Evolutionary conservation across 2,329 filamentous ascomycete genomes (phyloP), one percentile per base, ranked within the genome.

Genomic region (Colletotrichum echinochloae): DNA sequence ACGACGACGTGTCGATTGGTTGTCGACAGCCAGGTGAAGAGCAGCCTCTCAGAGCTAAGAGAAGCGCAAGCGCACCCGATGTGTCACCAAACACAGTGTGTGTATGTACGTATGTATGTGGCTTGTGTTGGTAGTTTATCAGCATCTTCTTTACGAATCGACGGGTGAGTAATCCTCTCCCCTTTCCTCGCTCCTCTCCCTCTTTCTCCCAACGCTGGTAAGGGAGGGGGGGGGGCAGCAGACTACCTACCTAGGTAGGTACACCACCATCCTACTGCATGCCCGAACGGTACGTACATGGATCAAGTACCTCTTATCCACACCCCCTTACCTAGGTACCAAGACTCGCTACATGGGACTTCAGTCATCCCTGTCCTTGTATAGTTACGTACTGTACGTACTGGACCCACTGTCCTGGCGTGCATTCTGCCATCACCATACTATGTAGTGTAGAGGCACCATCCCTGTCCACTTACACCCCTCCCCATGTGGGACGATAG

Each of bases 1-100:
- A 33, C 35, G 52, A 71, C 52, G 44, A 59, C n/a, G 46, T 52
- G 37, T 39, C 35, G 14, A 67, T 62, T 68, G 57, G 68, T n/a
- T 18, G 54, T n/a, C 49, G 37, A 52, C 56, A 23, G 44, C 62
- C 16, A 44, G 51, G 18, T 20, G 51, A 52, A 20, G 2, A 64
- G 8, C 28, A 35, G 26, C 56, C 56, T 44, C 60, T 60, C 54
- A 18, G 35, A 8, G 46, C 18, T 23, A 41, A 61, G 46, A 52
- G 46, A 41, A 18, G n/a, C 30, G 28, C 62, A 33, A n/a, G 30
- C 56, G 23, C 30, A 37, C 18, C 3, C 12, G 52, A 60, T 30
- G 65, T 66, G 65, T 35, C 18, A 41, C 5, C n/a, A 26, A 37
- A 35, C 64, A 70, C 57, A 37, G 67, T 67, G 44, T 70, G 57